Evolutionary conservation across 345 rosid genomes (phyloP).

Genomic region (Citrus cavaleriei): DNA sequence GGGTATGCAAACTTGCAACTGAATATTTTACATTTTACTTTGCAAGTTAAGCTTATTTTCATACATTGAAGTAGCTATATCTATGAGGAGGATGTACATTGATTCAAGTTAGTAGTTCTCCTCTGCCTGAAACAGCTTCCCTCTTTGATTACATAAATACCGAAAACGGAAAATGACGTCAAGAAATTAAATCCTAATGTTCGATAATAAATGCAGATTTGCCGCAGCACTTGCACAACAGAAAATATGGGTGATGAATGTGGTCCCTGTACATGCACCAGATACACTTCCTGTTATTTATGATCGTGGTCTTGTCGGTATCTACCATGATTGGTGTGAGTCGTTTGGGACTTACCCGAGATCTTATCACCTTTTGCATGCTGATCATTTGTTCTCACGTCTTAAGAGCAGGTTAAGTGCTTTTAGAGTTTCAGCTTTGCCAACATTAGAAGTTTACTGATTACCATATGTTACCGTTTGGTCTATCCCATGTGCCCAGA

Average conservation of each 20-base stretch:
- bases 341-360: slow-evolving; percentile 89
- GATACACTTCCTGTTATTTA: slow-evolving; percentile 84
- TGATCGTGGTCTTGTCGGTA: slow-evolving; percentile 76
- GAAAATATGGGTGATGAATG: slow-evolving; percentile 91
- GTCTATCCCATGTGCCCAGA: not conserved
- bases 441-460: not conserved
- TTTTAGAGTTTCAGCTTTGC: not conserved
- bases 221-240: slow-evolving; percentile 78
- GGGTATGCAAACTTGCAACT: slow-evolving; percentile 50
- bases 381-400: slow-evolving; percentile 93
- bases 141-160: not conserved
- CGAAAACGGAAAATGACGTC: not conserved
- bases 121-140: not conserved
- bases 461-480: not conserved
- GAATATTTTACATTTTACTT: slow-evolving; percentile 1
- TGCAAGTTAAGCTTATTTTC: not conserved
- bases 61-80: not conserved
- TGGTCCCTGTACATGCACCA: slow-evolving; percentile 85
- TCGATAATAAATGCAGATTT: slow-evolving; percentile 47
- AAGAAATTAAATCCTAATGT: not conserved
- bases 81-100: not conserved
- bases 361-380: slow-evolving; percentile 90
- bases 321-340: slow-evolving; percentile 98
- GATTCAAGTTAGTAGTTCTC: not conserved
- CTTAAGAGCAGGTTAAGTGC: slow-evolving; percentile 72